Base-by-base conservation (phyloP, 176 grass and related monocot genomes). In the Aechmea fasciata region DNA sequence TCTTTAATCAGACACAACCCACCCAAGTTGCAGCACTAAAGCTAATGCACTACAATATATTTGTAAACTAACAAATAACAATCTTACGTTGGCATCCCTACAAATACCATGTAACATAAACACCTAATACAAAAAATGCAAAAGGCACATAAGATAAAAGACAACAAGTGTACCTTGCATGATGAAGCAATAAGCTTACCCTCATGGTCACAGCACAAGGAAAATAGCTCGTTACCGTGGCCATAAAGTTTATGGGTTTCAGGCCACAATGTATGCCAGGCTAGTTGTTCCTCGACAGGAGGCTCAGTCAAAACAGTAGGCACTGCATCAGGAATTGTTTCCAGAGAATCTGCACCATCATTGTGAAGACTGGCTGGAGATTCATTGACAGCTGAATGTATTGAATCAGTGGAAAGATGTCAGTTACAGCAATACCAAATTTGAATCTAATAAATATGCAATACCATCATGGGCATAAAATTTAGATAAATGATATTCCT, bases 171-270 rank as follows among this genome's bases (percentile, higher is more conserved):
- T 90, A 99, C 90, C 94, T 99, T 99, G 87, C 94, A 99, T 66
- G 94, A 93, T 20, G 94, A 99, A 28, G 94, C 87, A 33, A 99
- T 80, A 13, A 99, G 69, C 50, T 86, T 90, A 15, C 87, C 94
- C 69, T 82, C 75, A 83, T 90, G 81, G 79, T 93, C 85, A 47
- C 87, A 93, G 73, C 87, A 99, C 33, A 99, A 52, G 9, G 84
- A 85, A 68, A 93, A 93, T 50, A 99, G 80, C 78, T 93, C 84
- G 2, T 99, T 99, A 51, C 94, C 94, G 77, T 99, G 94, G 47
- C 94, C 94, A 82, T 93, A 93, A 48, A 99, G 82, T 85, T 99
- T 99, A 74, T 93, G 94, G 23, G 94, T 84, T 81, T 99, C 94
- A 75, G 94, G 90, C 94, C 90, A 99, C 51, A 99, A 78, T 24